phyloP scores from a whole-genome alignment of 148 eudicot species.

The Tetragonia tetragonoides region DNA sequence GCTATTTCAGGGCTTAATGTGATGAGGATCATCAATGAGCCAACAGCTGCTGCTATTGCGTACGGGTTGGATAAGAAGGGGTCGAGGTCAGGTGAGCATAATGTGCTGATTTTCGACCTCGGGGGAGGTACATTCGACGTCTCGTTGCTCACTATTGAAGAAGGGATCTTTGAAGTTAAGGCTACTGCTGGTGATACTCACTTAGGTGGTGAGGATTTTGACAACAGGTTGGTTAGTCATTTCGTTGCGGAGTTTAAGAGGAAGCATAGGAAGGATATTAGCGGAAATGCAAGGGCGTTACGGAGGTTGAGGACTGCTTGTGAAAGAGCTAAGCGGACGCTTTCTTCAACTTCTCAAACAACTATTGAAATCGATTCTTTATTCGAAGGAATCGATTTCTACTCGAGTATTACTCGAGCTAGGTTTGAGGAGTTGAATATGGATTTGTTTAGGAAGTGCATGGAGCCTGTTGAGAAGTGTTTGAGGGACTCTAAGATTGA shows the following conservation, averaged over 20 bases:
- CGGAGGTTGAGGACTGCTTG: slow-evolving; percentile 13
- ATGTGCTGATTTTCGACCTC: slow-evolving; percentile 9
- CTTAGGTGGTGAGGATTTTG: slow-evolving; percentile 9
- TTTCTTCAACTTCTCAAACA: neutral
- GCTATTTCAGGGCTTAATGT: slow-evolving; percentile 14
- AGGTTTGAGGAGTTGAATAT: slow-evolving; percentile 7
- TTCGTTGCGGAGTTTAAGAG: slow-evolving; percentile 17
- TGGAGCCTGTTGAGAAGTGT: slow-evolving; percentile 16
- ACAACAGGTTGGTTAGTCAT: slow-evolving; percentile 6
- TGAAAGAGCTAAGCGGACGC: slow-evolving; percentile 6
- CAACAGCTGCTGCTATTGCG: slow-evolving; percentile 7
- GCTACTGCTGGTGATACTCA: slow-evolving; percentile 13
- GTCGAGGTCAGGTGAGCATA: neutral
- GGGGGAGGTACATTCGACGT: slow-evolving; percentile 12
- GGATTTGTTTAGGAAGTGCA: slow-evolving; percentile 18
- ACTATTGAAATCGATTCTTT: slow-evolving; percentile 7
- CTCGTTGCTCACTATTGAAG: slow-evolving; percentile 4
- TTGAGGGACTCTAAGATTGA: slow-evolving; percentile 8
- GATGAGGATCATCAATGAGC: slow-evolving; percentile 10
- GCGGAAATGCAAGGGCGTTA: slow-evolving; percentile 1
- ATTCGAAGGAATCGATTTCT: slow-evolving; percentile 7
- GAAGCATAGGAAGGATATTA: slow-evolving; percentile 15
- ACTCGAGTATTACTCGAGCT: slow-evolving; percentile 5
- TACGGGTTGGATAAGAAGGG: slow-evolving; percentile 11
- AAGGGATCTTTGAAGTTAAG: slow-evolving; percentile 11